Conservation (phyloP, 176 grass and related monocot genomes). For the Hordeum marinum region DNA sequence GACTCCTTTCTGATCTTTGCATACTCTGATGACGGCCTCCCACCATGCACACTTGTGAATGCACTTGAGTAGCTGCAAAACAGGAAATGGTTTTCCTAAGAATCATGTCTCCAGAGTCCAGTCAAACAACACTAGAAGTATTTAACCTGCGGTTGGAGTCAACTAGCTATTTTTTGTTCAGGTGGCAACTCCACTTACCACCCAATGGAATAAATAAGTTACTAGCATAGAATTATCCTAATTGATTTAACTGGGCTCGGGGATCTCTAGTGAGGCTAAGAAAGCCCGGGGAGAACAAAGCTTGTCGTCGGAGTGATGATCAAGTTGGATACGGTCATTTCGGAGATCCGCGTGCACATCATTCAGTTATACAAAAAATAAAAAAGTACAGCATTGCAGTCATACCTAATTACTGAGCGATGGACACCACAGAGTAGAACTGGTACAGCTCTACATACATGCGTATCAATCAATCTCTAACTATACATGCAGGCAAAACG, state of each 20-base stretch:
- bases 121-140: neutral
- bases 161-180: neutral
- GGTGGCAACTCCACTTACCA: neutral
- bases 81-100: neutral
- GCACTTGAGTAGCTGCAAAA: constrained; percentile 56
- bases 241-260: neutral
- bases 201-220: neutral
- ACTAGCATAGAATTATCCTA: neutral
- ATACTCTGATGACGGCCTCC: constrained; percentile 77
- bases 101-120: neutral
- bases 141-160: neutral
- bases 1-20: constrained; percentile 87
- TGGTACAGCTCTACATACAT: neutral
- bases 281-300: neutral
- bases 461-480: neutral
- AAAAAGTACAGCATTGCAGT: neutral
- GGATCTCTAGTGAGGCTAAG: neutral
- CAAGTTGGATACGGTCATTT: neutral
- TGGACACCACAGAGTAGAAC: neutral
- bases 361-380: neutral
- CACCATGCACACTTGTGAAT: constrained; percentile 85
- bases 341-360: neutral
- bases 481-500: neutral
- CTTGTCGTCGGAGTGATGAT: neutral
- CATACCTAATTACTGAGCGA: neutral